Evolutionary conservation across 441 rosid species (phyloP), one percentile per base, ranked within the genome.

Genomic region (Brassica hybrid): DNA sequence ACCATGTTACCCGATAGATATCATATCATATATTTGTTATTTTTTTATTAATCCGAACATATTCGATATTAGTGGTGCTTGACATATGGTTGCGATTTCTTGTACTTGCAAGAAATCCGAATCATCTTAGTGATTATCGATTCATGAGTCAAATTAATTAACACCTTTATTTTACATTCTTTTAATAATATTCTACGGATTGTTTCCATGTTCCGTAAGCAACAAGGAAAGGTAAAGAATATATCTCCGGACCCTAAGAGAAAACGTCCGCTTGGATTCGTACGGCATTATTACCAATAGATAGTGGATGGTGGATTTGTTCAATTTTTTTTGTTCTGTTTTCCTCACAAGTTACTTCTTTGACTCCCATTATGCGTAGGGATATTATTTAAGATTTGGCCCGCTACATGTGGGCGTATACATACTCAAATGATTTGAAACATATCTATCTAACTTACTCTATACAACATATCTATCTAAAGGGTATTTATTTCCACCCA

Each of bases 331-430:
- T 75, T 71, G 69, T 80, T 75, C 69, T 80, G 65, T 70, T 75
- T 65, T 59, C 11, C 73, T 70, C 73, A 65, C 70, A 80, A 71
- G 79, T 75, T 75, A 71, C 79, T 71, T 72, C 76, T 81, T 84
- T 84, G 89, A 85, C 89, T 79, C 74, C 36, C 12, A 30, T 79
- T 68, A 17, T 73, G 41, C 67, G 30, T 38, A 61, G 50, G 52
- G 38, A 77, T 71, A 27, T 3, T 60, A 17, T 75, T 13, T 13
- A 11, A 45, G 25, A 34, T 19, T 74, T 2, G 18, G 2, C 54
- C 61, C 43, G 21, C 11, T 66, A 19, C 16, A 19, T 59, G 65
- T 13, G n/a, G 17, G 25, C 23, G n/a, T 32, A 63, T 16, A 63
- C 16, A 63, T 32, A 64, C 23, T 34, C 48, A 32, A 4, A 11